Evolutionary conservation across 495 filamentous ascomycete genomes (phyloP), one percentile per base, ranked within the genome.

Genomic region (Rusavskia elegans): DNA sequence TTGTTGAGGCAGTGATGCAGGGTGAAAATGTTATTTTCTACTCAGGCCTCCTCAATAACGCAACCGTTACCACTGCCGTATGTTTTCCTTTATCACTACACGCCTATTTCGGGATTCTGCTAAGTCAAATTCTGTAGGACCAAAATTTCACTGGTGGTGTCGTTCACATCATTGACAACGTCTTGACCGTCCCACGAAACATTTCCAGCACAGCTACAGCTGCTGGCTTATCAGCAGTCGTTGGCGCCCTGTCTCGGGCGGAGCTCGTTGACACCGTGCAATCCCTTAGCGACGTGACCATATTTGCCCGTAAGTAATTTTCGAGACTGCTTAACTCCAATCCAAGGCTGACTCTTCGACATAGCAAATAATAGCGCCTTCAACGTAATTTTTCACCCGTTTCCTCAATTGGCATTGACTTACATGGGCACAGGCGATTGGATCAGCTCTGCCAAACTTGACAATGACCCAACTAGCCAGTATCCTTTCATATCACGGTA

Each of bases 161-260:
- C 1, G 67, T 85, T 30, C 83, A 87, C 61, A 64, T 86, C 42
- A 76, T 87, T 58, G 75, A 85, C 62, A 62, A 55, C 7, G 64
- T 79, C 42, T 68, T 85, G 8, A 67, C 68, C 19, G 63, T 84
- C 32, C 83, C 83, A 0, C 39, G 63, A 40, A 73, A 72, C 53
- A 53, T 81, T 45, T 48, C 58, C 17, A 60, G 63, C 19, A 80
- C 79, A 8, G 68, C 77, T 14, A 45, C 58, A 0, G 66, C 66
- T 5, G 68, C 66, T 19, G 76, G 78, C 48, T 69, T 84, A 7
- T 83, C 78, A 11, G 69, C 77, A 9, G 61, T 76, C 16, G 64
- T 66, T 37, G 80, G 77, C n/a, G 80, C 82, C 11, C 55, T 84
- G 5, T 68, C 59, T 27, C 57, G 58, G 1, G 66, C 74, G 8